Percentiles rank a stretch among this genome's conserved stretches.
phyloP scores from a whole-genome alignment of 805 yeast genomes.

The Wickerhamomyces mucosus region DNA sequence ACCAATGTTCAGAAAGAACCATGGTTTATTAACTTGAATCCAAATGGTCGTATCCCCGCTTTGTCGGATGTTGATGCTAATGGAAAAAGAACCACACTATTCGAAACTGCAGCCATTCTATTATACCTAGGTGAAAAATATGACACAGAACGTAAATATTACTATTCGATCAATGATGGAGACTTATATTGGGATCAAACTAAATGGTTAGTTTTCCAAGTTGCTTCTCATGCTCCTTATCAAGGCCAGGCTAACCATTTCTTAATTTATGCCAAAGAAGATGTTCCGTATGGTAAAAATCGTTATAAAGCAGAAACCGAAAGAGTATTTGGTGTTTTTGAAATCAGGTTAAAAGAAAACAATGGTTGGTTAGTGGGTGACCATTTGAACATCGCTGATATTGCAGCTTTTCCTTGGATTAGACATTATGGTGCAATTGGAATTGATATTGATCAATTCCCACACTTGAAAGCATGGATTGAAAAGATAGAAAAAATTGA shows the following conservation, averaged over 20 bases:
- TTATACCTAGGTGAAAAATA: constrained; percentile 50
- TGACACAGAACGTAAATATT: constrained; percentile 41
- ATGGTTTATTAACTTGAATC: constrained; percentile 48
- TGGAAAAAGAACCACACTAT: constrained; percentile 35
- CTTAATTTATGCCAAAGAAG: constrained; percentile 33
- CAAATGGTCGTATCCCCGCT: constrained; percentile 58
- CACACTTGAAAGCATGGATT: constrained; percentile 32
- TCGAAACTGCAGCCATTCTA: constrained; percentile 57
- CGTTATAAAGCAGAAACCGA: constrained; percentile 42
- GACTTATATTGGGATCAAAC: constrained; percentile 39
- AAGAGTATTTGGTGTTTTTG: constrained; percentile 45
- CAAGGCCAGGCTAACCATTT: constrained; percentile 54
- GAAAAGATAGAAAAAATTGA: constrained; percentile 24
- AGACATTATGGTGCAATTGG: constrained; percentile 4
- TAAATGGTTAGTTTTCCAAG: constrained; percentile 47
- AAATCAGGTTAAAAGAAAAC: constrained; percentile 38
- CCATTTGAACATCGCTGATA: constrained; percentile 50
- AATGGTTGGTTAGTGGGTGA: constrained; percentile 53
- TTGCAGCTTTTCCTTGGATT: constrained; percentile 41
- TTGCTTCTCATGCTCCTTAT: constrained; percentile 53
- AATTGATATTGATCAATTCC: constrained; percentile 30
- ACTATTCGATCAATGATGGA: constrained; percentile 24
- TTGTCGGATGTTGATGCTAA: constrained; percentile 28
- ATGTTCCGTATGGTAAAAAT: constrained; percentile 43
- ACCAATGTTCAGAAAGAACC: constrained; percentile 41